Conservation (phyloP, 257 asterid genomes). For the Solanum rostratum region DNA sequence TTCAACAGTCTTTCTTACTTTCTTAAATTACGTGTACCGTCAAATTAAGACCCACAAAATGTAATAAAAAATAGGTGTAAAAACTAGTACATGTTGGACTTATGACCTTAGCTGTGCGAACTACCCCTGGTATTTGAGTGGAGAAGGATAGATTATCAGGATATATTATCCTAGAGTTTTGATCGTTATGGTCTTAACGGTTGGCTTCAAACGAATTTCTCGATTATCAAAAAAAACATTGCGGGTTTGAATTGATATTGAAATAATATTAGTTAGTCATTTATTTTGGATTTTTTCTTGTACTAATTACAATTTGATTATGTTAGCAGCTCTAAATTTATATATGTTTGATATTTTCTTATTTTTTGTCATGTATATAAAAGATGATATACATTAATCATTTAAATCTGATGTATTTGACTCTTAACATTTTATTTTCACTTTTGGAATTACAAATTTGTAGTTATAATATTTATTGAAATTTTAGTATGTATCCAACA, state of each 20-base stretch:
- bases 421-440: not conserved
- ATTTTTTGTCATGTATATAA: not conserved
- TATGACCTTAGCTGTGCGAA: not conserved
- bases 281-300: not conserved
- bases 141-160: not conserved
- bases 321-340: not conserved
- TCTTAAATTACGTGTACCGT: not conserved
- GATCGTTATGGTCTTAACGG: not conserved
- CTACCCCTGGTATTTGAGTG: not conserved
- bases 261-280: not conserved
- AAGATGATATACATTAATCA: not conserved
- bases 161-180: not conserved
- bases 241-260: not conserved
- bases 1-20: not conserved
- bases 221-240: not conserved
- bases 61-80: not conserved
- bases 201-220: not conserved
- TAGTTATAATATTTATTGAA: not conserved
- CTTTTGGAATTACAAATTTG: not conserved
- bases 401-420: not conserved
- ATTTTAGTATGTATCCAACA: not conserved
- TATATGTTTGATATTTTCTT: not conserved
- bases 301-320: not conserved
- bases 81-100: not conserved
- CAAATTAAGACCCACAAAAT: not conserved